Evolutionary conservation across 495 filamentous ascomycete species (phyloP).

Genomic region (Amphirosellinia nigrospora): DNA sequence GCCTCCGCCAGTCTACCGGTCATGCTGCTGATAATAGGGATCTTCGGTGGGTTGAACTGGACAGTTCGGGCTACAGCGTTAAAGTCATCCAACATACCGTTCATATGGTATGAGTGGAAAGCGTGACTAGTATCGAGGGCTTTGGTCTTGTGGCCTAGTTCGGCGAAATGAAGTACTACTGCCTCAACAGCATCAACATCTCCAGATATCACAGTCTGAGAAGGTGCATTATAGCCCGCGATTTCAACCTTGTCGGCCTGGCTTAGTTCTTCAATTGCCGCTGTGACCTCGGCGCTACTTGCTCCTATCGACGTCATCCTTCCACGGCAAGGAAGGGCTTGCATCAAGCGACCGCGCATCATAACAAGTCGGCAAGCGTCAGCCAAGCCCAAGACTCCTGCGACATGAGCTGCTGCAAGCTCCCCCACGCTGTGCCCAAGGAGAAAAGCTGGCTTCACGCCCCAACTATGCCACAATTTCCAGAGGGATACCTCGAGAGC

Average conservation of each 20-base stretch:
- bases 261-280: constrained; percentile 27
- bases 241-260: constrained; percentile 27
- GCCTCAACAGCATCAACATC: constrained; percentile 30
- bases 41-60: constrained; percentile 30
- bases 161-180: constrained; percentile 28
- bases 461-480: constrained; percentile 37
- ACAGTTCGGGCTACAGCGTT: constrained; percentile 33
- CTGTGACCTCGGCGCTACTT: constrained; percentile 25
- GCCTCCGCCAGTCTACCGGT: constrained; percentile 33
- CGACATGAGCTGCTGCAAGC: constrained; percentile 35
- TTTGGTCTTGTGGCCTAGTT: constrained; percentile 33
- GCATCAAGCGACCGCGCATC: constrained; percentile 40
- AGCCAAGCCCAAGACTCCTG: constrained; percentile 35
- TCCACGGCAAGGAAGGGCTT: constrained; percentile 29
- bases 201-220: constrained; percentile 40
- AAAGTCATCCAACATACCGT: constrained; percentile 37
- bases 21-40: constrained; percentile 38
- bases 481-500: constrained; percentile 35
- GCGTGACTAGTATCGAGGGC: constrained; percentile 30
- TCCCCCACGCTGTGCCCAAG: constrained; percentile 42
- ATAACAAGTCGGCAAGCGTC: constrained; percentile 39
- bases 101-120: constrained; percentile 40
- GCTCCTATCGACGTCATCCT: constrained; percentile 37
- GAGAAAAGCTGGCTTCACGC: constrained; percentile 28
- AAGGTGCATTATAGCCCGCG: constrained; percentile 35